Evolutionary conservation across 225 moss, liverwort and hornwort genomes (phyloP), one percentile per base, ranked within the genome.

Genomic region (Marchantia paleacea): DNA sequence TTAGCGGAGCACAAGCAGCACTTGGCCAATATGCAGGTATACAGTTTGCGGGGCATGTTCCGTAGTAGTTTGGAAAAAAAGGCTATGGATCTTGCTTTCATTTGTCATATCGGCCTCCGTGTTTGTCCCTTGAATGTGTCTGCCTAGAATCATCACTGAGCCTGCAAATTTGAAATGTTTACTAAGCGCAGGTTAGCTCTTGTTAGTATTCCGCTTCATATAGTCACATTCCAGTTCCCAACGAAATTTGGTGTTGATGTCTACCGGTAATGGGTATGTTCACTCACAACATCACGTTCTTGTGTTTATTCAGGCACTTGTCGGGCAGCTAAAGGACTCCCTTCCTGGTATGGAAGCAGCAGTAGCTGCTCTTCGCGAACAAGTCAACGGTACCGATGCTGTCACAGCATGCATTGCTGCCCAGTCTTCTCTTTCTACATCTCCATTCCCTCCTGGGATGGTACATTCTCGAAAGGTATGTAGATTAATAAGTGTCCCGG

Each of bases 1-100:
- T 78, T 97, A 64, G 88, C 86, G 26, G 97, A 97, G 87, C 97
- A 97, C 81, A 92, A 90, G 82, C 97, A 94, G 81, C 94, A 97
- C 85, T 85, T 90, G 30, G 88, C 86, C 77, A 97, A 89, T 82
- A 90, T 97, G 88, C 87, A 88, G 94, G 96, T 94, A 57, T 83
- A 89, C 55, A 22, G 66, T 28, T 29, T 66, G 29, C 3, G 8
- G 64, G 55, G 50, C 52, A 0, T 28, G 29, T 12, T 10, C 12
- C 10, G 11, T 62, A 62, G 8, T 24, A 7, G n/a, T 39, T 39
- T 39, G 5, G 39, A 39, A 39, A 39, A 39, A 5, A 39, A 39
- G 39, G 39, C 39, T 39, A 39, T 39, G 39, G 39, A 39, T 39
- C 39, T 39, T 39, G 39, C 39, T 39, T 39, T 39, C 5, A 39